Conservation (phyloP, 1,284 basidiomycete species). For the Butyriboletus pseudospeciosus region DNA sequence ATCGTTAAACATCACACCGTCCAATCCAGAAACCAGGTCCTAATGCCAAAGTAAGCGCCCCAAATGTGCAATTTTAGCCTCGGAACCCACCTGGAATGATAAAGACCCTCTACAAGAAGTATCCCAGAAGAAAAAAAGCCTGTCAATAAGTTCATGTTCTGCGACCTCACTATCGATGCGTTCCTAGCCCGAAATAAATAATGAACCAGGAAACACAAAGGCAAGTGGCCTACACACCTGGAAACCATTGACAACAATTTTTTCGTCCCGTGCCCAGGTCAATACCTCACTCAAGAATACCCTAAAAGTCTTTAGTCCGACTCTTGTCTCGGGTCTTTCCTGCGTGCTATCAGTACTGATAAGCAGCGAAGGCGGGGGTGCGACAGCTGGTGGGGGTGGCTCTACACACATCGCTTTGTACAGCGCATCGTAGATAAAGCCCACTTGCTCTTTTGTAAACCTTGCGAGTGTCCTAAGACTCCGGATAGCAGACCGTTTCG, state of each 20-base stretch:
- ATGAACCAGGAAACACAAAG: slow-evolving; percentile 2
- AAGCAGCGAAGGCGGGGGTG: slow-evolving; percentile 49
- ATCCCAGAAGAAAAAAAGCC: slow-evolving; percentile 92
- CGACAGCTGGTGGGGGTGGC: slow-evolving; percentile 54
- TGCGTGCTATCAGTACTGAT: slow-evolving; percentile 54
- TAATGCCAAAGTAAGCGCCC: slow-evolving; percentile 33
- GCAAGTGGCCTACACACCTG: slow-evolving; percentile 49
- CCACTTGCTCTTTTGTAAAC: slow-evolving; percentile 88
- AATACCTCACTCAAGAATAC: slow-evolving; percentile 90
- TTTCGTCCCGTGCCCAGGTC: slow-evolving; percentile 96
- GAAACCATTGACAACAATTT: slow-evolving; percentile 87
- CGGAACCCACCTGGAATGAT: slow-evolving; percentile 65
- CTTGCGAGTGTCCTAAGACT: slow-evolving; percentile 80
- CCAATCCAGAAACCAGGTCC: slow-evolving; percentile 87
- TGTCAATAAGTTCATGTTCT: slow-evolving; percentile 78
- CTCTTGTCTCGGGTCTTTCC: slow-evolving; percentile 85
- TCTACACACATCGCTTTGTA: slow-evolving; percentile 83
- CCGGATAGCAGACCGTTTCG: slow-evolving; percentile 90
- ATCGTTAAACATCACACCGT: slow-evolving; percentile 93
- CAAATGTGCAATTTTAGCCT: background rate
- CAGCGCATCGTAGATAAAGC: slow-evolving; percentile 85
- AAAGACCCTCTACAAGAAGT: slow-evolving; percentile 72
- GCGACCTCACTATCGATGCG: slow-evolving; percentile 74
- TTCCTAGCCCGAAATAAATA: slow-evolving; percentile 47
- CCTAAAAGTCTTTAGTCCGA: slow-evolving; percentile 84